phyloP scores from a whole-genome alignment of 1,139 yeast species.

The Debaryomyces udenii region DNA sequence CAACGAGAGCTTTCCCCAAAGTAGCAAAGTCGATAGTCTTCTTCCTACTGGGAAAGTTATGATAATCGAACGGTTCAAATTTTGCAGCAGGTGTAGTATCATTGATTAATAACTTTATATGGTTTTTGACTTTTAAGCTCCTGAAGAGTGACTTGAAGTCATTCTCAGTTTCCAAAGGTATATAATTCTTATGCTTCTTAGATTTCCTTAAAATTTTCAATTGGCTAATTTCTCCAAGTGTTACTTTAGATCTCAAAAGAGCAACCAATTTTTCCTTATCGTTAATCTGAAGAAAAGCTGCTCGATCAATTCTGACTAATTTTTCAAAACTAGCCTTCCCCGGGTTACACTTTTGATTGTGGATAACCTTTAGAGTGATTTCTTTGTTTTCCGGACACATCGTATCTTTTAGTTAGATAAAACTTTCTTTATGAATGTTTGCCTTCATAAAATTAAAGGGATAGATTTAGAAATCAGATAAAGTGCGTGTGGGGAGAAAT shows the following conservation, averaged over 20 bases:
- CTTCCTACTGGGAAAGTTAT: constrained; percentile 11
- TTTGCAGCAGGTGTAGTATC: constrained; percentile 18
- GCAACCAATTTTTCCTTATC: constrained; percentile 20
- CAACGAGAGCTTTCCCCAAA: constrained; percentile 30
- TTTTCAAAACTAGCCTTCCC: constrained; percentile 15
- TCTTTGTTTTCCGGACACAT: constrained; percentile 11
- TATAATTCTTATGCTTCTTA: constrained; percentile 45
- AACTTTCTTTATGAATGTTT: background rate
- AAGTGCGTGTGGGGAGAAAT: constrained; percentile 8
- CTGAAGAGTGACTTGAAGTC: constrained; percentile 52
- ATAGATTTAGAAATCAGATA: constrained; percentile 1
- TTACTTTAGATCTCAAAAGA: constrained; percentile 14
- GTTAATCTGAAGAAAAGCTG: constrained; percentile 16
- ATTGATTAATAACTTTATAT: constrained; percentile 32
- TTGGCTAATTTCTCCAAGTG: constrained; percentile 10
- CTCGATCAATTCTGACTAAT: constrained; percentile 16
- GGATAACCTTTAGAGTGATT: constrained; percentile 18
- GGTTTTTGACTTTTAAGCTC: constrained; percentile 49
- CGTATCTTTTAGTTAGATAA: too few relatives aligned
- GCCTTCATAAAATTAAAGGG: constrained; percentile 5
- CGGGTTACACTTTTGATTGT: constrained; percentile 12
- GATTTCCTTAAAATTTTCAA: constrained; percentile 36
- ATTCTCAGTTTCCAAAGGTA: constrained; percentile 37
- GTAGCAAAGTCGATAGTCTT: constrained; percentile 23
- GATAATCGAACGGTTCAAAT: background rate